Evolutionary conservation across 805 yeast species (phyloP).

Genomic region (Crinitomyces ghanaensis): DNA sequence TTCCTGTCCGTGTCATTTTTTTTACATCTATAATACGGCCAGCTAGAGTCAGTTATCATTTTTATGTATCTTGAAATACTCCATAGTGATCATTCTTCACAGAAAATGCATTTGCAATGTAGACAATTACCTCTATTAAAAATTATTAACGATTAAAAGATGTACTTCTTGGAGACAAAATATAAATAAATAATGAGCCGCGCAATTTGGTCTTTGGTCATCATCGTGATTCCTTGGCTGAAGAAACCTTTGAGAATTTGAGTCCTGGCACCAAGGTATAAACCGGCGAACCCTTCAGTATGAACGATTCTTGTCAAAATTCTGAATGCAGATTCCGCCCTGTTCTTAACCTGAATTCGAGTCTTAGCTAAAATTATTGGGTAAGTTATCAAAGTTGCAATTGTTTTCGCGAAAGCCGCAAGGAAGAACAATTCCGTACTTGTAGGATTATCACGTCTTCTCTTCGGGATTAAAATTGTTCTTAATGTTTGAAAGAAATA

Average conservation of each 20-base stretch:
- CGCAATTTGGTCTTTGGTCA: constrained; percentile 28
- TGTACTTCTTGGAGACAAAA: constrained; percentile 7
- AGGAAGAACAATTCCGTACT: constrained; percentile 45
- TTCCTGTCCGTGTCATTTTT: constrained; percentile 68
- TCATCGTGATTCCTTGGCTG: constrained; percentile 26
- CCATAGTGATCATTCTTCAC: too few species aligned
- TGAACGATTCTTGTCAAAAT: constrained; percentile 3
- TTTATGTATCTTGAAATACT: too few species aligned
- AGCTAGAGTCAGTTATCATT: too few species aligned
- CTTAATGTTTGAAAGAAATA: constrained; percentile 23
- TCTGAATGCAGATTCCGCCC: not conserved
- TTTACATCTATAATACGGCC: too few species aligned
- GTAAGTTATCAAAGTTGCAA: constrained; percentile 56
- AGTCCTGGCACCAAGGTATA: constrained; percentile 53
- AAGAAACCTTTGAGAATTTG: constrained; percentile 26
- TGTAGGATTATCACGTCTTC: constrained; percentile 18
- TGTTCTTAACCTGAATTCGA: constrained; percentile 42
- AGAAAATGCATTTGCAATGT: too few species aligned
- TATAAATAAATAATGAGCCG: constrained; percentile 16
- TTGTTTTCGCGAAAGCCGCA: constrained; percentile 56
- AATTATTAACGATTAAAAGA: not conserved
- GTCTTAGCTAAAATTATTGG: constrained; percentile 71
- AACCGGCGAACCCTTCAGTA: constrained; percentile 70
- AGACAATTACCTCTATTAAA: too few species aligned
- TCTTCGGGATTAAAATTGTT: constrained; percentile 15